Evolutionary conservation across 2,329 filamentous ascomycete species (phyloP).

Genomic region (Trichoderma endophyticum): DNA sequence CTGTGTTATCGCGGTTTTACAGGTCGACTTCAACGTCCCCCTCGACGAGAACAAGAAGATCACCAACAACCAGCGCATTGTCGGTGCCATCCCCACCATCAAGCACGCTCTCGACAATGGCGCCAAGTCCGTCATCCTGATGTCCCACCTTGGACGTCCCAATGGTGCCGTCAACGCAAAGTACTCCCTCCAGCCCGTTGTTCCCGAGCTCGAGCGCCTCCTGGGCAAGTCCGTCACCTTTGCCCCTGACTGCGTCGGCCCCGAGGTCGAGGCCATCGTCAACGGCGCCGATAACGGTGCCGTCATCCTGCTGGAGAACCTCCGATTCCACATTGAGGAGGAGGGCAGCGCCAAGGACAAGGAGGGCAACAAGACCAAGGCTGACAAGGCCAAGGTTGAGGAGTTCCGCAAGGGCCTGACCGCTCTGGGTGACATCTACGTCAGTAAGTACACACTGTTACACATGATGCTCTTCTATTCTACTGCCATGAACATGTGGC

Average conservation of each 20-base stretch:
- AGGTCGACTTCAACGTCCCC: conserved; percentile 99
- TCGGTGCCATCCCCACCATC: conserved; percentile 91
- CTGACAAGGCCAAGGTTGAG: conserved; percentile 86
- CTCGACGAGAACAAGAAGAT: conserved; percentile 90
- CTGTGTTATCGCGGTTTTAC: background rate
- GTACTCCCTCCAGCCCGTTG: conserved; percentile 92
- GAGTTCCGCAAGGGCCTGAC: conserved; percentile 95
- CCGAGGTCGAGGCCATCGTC: conserved; percentile 85
- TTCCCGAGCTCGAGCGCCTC: conserved; percentile 86
- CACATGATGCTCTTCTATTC: too few species aligned
- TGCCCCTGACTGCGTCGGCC: conserved; percentile 84
- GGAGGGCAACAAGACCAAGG: conserved; percentile 96
- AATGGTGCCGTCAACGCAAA: conserved; percentile 87
- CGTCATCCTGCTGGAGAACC: conserved; percentile 91
- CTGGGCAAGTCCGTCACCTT: conserved; percentile 82
- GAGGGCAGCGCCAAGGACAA: conserved; percentile 94
- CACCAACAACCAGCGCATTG: conserved; percentile 98
- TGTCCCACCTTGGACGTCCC: conserved; percentile 97
- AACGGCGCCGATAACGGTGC: conserved; percentile 77
- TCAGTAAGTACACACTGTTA: conserved; percentile 65
- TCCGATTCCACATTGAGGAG: conserved; percentile 97
- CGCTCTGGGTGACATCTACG: conserved; percentile 88
- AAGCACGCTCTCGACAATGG: conserved; percentile 88
- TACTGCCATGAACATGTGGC: background rate
- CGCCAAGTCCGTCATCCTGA: conserved; percentile 89